phyloP scores from a whole-genome alignment of 192 early-diverging fungal species.

The Coemansia guatemalensis region DNA sequence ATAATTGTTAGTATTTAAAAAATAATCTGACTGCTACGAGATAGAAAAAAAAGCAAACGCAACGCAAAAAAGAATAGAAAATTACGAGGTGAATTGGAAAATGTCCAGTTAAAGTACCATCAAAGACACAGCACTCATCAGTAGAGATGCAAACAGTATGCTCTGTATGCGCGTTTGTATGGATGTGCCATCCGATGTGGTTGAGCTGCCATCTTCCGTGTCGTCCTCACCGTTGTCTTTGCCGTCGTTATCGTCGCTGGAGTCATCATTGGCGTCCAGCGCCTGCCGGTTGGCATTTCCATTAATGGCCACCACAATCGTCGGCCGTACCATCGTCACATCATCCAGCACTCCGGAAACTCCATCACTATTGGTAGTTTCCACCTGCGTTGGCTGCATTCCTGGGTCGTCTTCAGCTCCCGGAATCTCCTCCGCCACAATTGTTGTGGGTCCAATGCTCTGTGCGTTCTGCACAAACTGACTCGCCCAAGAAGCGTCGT shows the following conservation, averaged over 20 bases:
- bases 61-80: conserved; percentile 6
- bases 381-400: conserved; percentile 16
- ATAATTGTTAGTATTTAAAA: no score
- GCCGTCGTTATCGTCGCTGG: conserved; percentile 4
- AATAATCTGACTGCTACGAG: neutral
- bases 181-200: neutral
- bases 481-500: conserved; percentile 29
- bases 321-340: conserved; percentile 20
- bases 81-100: neutral
- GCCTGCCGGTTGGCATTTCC: conserved; percentile 23
- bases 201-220: neutral
- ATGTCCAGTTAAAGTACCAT: no score
- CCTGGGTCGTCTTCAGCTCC: conserved; percentile 18
- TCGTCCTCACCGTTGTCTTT: neutral
- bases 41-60: neutral
- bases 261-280: conserved; percentile 6
- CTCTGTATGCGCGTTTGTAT: no score
- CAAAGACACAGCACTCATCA: no score
- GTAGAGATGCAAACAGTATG: no score
- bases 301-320: conserved; percentile 42
- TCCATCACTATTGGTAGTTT: conserved; percentile 23
- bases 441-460: conserved; percentile 39
- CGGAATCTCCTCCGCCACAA: conserved; percentile 26
- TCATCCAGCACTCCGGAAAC: conserved; percentile 16
- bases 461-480: conserved; percentile 26